These are phyloP conservation scores for Vitis rupestris DNA, from an alignment of 164 flowering plant species.

Conservation along the genomic window DNA sequence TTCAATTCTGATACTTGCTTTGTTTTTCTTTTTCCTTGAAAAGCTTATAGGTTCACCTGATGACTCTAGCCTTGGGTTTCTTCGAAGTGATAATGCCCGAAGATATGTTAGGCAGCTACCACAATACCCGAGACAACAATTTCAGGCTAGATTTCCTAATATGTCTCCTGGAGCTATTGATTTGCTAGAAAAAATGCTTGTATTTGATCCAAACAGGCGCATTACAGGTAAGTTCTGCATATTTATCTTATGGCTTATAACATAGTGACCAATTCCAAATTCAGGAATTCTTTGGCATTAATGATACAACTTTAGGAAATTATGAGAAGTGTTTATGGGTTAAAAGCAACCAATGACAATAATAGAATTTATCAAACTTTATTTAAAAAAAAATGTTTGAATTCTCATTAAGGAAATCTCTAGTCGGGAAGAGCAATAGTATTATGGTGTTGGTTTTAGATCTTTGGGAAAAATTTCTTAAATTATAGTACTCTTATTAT, in stretches of 20 bases:
- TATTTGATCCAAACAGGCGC: constrained; percentile 86
- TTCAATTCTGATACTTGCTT: constrained; percentile 6
- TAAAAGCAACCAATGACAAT: no score
- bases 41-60: constrained; percentile 96
- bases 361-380: no score
- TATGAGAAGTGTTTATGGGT: no score
- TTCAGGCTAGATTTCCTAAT: constrained; percentile 67
- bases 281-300: neutral
- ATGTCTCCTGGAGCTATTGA: constrained; percentile 69
- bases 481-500: neutral
- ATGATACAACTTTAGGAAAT: no score
- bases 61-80: constrained; percentile 90
- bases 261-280: neutral
- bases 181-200: constrained; percentile 91
- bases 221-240: constrained; percentile 65
- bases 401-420: no score
- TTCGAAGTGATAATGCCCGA: constrained; percentile 92
- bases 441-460: no score
- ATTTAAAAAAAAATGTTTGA: no score
- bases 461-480: no score
- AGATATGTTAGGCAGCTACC: constrained; percentile 91
- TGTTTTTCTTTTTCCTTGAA: constrained; percentile 3
- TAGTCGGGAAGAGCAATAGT: no score
- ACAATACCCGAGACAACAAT: constrained; percentile 74
- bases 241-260: neutral